Base-by-base conservation (phyloP, 306 rosid species). In the Canavalia gladiata region DNA sequence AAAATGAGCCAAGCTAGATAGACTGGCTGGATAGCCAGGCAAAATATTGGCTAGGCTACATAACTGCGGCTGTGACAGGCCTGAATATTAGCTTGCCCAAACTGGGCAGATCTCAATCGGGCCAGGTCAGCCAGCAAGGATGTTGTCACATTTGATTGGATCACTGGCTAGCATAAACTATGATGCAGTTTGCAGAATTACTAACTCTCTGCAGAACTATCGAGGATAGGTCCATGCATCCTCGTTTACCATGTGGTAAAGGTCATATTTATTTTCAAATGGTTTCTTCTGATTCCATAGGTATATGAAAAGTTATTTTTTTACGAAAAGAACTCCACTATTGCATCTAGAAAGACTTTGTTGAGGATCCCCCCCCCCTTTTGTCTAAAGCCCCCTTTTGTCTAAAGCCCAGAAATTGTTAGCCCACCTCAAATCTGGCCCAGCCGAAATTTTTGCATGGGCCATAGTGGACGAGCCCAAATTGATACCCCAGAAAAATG, bases 241-340 rank as follows among this genome's bases (percentile, higher is more conserved):
- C 42, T 46, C 60, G 43, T 47, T 72, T 18, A 59, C 59, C 18
- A 59, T 33, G 62, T 70, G 35, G 64, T 41, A 62, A 57, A 25
- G 34, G 37, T 13, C 63, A 25, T 50, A 18, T 35, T 18, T 63
- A 33, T 62, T 12, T 75, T 60, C 57, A 76, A 63, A 39, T 37
- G 58, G 37, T 12, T 42, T 58, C 7, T 57, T 57, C 68, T 29
- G 51, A 41, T 13, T 11, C 67, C 39, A 39, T 3, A 25, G 54
- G 11, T 55, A 56, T 6, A 43, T 37, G 25, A 63, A 7, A 39
- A 37, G 45, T 4, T 4, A 1, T 51, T 57, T 58, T 29, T 34
- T 60, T 31, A 70, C 0, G 42, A 12, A 51, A 70, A 70, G 13
- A 7, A 1, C 47, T 13, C 30, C 5, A 7, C 49, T 35, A 37